Conservation (phyloP, 163 green algal genomes). For the Chlamydomonas reinhardtii region DNA sequence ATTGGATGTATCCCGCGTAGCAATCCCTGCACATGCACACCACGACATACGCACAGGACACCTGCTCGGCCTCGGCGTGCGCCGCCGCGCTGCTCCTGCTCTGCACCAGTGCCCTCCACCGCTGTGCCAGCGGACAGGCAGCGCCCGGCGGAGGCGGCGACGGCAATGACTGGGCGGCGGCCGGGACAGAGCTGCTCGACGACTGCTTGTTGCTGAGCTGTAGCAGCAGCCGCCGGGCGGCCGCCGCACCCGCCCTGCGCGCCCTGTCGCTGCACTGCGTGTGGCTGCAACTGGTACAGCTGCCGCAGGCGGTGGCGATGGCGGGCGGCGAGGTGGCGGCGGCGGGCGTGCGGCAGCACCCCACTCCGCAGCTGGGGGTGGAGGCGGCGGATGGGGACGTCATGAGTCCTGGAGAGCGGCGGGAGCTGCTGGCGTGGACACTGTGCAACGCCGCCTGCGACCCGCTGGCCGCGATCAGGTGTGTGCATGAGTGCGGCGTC, state of each 20-base stretch:
- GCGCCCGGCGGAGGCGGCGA: background rate
- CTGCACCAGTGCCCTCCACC: background rate
- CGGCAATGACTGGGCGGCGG: background rate
- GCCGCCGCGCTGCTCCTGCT: background rate
- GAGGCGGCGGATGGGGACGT: background rate
- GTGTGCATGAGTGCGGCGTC: background rate
- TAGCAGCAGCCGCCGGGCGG: too few species aligned
- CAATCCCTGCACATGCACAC: too few species aligned
- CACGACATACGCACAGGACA: too few species aligned
- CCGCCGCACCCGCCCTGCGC: background rate
- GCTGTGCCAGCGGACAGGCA: too few species aligned
- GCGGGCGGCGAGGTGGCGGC: background rate
- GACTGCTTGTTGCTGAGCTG: slow-evolving; percentile 13
- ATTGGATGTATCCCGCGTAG: too few species aligned
- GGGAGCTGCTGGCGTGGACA: slow-evolving; percentile 23
- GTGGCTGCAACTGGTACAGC: background rate
- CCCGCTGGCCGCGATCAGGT: background rate
- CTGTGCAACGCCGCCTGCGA: slow-evolving; percentile 32
- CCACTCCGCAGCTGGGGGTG: background rate
- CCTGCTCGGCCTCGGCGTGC: too few species aligned
- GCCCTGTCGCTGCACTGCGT: slow-evolving; percentile 9
- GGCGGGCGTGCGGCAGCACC: background rate
- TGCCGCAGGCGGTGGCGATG: background rate
- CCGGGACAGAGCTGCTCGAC: slow-evolving; percentile 1
- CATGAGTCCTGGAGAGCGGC: background rate